Percentiles rank a stretch among this genome's conserved stretches.
Conservation (phyloP, 2,329 filamentous ascomycete species). For the Ceratocystis cubensis region DNA sequence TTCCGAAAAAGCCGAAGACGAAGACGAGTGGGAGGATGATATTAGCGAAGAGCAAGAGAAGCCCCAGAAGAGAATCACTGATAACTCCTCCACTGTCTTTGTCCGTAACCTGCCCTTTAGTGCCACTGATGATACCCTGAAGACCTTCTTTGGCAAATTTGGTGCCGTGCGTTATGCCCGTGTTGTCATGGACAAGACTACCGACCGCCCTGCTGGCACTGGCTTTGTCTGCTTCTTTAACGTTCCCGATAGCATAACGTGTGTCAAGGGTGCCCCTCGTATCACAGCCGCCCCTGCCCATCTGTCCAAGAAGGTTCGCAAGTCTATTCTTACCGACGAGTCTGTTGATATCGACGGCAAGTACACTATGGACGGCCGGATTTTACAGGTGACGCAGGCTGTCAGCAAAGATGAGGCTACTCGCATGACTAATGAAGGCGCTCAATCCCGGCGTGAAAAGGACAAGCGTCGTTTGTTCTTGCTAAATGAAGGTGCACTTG, state of each 20-base stretch:
- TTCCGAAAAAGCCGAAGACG: constrained; percentile 34
- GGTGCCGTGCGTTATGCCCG: constrained; percentile 82
- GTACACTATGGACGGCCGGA: constrained; percentile 82
- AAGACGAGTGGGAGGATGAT: constrained; percentile 33
- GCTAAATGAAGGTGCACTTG: constrained; percentile 72
- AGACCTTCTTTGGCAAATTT: constrained; percentile 77
- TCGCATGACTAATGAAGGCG: constrained; percentile 58
- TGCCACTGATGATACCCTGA: constrained; percentile 66
- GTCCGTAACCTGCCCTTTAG: constrained; percentile 90
- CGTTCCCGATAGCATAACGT: constrained; percentile 59
- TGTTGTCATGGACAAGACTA: constrained; percentile 75
- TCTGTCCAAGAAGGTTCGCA: constrained; percentile 41
- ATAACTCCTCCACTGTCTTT: constrained; percentile 72
- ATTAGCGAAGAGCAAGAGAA: constrained; percentile 38
- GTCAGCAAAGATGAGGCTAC: constrained; percentile 72
- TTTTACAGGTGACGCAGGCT: constrained; percentile 72
- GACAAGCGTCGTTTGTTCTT: constrained; percentile 88
- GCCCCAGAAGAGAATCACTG: constrained; percentile 37
- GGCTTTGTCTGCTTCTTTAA: constrained; percentile 91
- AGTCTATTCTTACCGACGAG: constrained; percentile 81
- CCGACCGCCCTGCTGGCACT: constrained; percentile 78
- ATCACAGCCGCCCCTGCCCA: constrained; percentile 29
- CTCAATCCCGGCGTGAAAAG: constrained; percentile 52
- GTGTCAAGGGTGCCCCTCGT: constrained; percentile 62
- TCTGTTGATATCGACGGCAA: constrained; percentile 65